Evolutionary conservation across 768 basidiomycete genomes (phyloP), one percentile per base, ranked within the genome.

Genomic region (Inosperma sp.): DNA sequence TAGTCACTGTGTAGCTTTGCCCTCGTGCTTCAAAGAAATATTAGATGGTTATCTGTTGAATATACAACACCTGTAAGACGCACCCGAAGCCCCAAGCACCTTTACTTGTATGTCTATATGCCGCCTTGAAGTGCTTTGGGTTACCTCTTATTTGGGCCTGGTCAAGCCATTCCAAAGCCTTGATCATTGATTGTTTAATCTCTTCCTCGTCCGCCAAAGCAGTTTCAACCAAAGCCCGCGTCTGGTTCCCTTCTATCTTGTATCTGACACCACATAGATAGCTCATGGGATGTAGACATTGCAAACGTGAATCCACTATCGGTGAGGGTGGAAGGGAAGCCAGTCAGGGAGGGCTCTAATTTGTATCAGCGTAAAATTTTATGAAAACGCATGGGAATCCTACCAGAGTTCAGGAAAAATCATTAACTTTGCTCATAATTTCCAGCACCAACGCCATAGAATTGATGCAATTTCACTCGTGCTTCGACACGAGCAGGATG

Each of bases 231-330:
- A 97, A 70, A 7, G 93, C 94, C 70, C 98, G 95, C 2, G 86
- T 78, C 56, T 87, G 84, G 51, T 84, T 84, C 64, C 88, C 85
- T 49, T 80, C 73, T 65, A 82, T 79, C 59, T 79, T 75, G 63
- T 78, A 89, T 44, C 77, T 78, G 23, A 83, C 68, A 1, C 83
- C 87, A 60, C 88, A 91, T 8, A 91, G 74, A 58, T 87, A 89
- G 56, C 86, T 84, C 88, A 97, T 93, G 96, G 93, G 31, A 92
- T 81, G 60, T 91, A 96, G 34, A 90, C 91, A 39, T 82, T 85
- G 12, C 95, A 84, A 0, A 87, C 90, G 62, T 99, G 95, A 37
- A 97, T 93, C 96, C 96, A 99, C 95, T 94, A 99, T 55, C 79
- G 78, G 66, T 88, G 86, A 8, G 96, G 95, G 67, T 98, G 95